Evolutionary conservation across 306 rosid species (phyloP).

Genomic region (Quillaja saponaria): DNA sequence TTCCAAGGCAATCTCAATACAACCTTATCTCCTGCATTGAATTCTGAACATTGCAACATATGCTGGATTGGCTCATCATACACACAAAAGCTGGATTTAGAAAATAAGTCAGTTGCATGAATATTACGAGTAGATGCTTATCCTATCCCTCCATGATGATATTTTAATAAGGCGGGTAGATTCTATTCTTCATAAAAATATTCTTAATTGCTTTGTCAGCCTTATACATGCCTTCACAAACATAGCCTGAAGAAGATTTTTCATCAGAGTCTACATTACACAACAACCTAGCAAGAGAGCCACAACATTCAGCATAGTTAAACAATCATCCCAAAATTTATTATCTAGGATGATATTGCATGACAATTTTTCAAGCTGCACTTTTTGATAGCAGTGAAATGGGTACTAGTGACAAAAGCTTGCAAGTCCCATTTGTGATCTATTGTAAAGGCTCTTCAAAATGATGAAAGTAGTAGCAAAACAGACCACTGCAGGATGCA

Average conservation of each 20-base stretch:
- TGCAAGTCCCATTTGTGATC: background rate
- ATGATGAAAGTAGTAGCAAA: background rate
- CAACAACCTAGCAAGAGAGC: background rate
- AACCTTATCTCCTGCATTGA: no score
- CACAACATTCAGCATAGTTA: background rate
- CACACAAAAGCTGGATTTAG: background rate
- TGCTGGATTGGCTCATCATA: background rate
- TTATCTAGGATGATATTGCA: background rate
- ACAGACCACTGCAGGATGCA: background rate
- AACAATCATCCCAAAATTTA: background rate
- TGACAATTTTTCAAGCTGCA: background rate
- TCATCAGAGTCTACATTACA: background rate
- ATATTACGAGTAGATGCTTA: background rate
- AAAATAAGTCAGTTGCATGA: background rate
- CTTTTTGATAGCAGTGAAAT: background rate
- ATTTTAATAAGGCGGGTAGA: background rate
- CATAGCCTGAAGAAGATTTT: background rate
- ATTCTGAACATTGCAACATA: no score
- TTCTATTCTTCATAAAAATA: background rate
- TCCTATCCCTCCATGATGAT: background rate
- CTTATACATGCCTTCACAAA: background rate
- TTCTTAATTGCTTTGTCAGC: background rate
- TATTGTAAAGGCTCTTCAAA: background rate
- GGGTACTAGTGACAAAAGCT: background rate
- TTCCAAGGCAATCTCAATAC: background rate